A percentile compares a stretch with the other conserved stretches of the same genome.
Conservation (phyloP, 2,329 filamentous ascomycete genomes). For the Verticillium dahliae region DNA sequence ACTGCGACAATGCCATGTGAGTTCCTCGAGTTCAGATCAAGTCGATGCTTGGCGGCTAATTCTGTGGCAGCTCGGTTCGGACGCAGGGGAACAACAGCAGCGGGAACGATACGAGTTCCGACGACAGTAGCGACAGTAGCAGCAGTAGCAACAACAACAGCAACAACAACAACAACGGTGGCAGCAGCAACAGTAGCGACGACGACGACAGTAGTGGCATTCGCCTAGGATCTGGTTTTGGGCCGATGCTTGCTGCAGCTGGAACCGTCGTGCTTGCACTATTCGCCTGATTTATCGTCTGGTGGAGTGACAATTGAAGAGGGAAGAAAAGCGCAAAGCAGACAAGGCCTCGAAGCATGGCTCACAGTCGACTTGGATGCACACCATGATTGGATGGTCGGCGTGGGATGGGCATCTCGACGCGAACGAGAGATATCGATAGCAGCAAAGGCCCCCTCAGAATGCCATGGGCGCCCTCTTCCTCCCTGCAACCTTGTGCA, state of each 20-base stretch:
- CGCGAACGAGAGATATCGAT: not conserved
- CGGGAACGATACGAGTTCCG: not conserved
- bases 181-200: not conserved
- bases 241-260: not conserved
- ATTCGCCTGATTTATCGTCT: not conserved
- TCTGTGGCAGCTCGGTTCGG: not conserved
- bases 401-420: not conserved
- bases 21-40: not conserved
- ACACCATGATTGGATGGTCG: not conserved
- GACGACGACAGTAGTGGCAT: not conserved
- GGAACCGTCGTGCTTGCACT: not conserved
- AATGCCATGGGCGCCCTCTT: not conserved
- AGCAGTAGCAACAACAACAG: not conserved
- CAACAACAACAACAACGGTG: not conserved
- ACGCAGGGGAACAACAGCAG: slow-evolving; percentile 1
- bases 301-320: not conserved
- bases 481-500: not conserved
- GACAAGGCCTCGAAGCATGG: not conserved
- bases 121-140: not conserved
- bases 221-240: not conserved
- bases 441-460: not conserved
- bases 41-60: not conserved
- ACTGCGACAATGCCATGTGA: slow-evolving; percentile 31
- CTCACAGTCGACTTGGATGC: not conserved
- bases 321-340: not conserved